These are phyloP conservation scores for Pseudogymnoascus sp. DNA, from an alignment of 2,329 filamentous ascomycete genomes.

Conservation along the genomic window DNA sequence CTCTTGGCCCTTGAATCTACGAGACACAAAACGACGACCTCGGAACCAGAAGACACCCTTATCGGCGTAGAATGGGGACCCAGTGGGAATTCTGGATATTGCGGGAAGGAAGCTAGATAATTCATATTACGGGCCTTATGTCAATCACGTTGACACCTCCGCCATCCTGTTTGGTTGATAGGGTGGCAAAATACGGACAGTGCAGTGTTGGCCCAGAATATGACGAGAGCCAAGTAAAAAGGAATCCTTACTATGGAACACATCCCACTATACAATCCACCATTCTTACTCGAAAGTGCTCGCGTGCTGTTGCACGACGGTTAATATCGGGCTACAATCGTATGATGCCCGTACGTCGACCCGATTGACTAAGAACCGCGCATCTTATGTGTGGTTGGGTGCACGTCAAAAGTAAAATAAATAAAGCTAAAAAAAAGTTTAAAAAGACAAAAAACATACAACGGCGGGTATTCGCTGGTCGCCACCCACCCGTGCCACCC, in stretches of 20 bases:
- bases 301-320: not conserved
- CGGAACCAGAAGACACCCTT: not conserved
- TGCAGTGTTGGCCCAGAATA: not conserved
- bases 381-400: not conserved
- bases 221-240: conserved; percentile 4
- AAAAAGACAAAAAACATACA: too few species aligned
- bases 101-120: not conserved
- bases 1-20: not conserved
- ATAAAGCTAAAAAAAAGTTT: not conserved
- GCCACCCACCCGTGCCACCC: too few species aligned
- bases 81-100: not conserved
- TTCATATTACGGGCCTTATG: not conserved
- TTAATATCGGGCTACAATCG: not conserved
- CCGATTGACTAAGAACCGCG: not conserved
- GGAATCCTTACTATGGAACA: not conserved
- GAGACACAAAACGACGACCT: not conserved
- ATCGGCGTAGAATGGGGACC: too few species aligned
- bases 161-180: not conserved
- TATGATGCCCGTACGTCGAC: not conserved
- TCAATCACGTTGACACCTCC: not conserved
- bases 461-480: too few species aligned
- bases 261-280: not conserved
- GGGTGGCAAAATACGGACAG: not conserved
- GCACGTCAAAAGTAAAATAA: not conserved
- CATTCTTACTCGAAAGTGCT: not conserved